Evolutionary conservation across 441 rosid genomes (phyloP), one percentile per base, ranked within the genome.

Genomic region (Corymbia calophylla): DNA sequence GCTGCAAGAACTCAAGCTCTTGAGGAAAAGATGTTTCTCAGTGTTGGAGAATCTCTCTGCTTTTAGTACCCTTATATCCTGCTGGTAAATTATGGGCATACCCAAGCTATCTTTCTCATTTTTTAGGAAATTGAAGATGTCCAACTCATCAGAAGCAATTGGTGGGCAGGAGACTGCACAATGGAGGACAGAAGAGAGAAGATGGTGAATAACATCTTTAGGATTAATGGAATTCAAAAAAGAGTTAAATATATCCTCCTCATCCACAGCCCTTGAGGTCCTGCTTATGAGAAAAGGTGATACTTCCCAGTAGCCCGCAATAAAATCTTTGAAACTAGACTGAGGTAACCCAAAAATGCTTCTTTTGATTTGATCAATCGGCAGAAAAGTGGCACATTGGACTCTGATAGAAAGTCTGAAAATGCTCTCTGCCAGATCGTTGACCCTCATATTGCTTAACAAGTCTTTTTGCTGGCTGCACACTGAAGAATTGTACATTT

Each of bases 141-240:
- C 94, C 47, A 92, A 51, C 81, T 95, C 96, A 90, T 95, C 96
- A 7, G 96, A 95, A 90, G 93, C 94, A 87, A 95, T 93, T 87
- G 96, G 96, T 53, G 87, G 92, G 89, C 96, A 95, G 88, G 96
- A 93, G 90, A 92, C 85, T 55, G 91, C 92, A 89, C 77, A 80
- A 86, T 87, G 91, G 89, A 93, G 94, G 90, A 93, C 90, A 88
- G 91, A 90, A 88, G 95, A 87, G 87, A 93, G 44, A 89, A 89
- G 91, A 31, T 91, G 88, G 87, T 87, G 92, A 87, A 90, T 64
- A 25, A 89, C 86, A 89, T 89, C 93, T 81, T 88, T 86, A 54
- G 82, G 85, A 87, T 90, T 89, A 18, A 92, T 81, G 87, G 88
- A 91, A 86, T 89, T 88, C 68, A 90, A 87, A 88, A 93, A 89